Conservation (phyloP, 2,329 filamentous ascomycete genomes). For the Aureobasidium sp. region DNA sequence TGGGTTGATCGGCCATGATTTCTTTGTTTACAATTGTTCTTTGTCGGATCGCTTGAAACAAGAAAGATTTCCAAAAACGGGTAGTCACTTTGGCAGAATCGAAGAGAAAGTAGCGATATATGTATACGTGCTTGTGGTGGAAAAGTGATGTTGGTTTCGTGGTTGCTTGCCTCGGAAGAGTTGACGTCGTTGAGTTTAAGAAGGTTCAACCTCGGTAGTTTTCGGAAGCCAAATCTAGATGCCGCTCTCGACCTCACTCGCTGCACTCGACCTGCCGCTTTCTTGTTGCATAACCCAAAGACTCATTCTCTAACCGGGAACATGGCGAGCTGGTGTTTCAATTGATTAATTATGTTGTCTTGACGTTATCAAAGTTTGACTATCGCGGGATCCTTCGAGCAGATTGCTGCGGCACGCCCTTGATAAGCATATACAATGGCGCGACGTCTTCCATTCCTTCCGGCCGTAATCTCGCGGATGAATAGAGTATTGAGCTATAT, state of each 20-base stretch:
- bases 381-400: too few species aligned
- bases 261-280: not conserved
- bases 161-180: not conserved
- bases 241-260: not conserved
- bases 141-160: not conserved
- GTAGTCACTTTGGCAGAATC: not conserved
- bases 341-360: too few species aligned
- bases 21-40: slow-evolving; percentile 10
- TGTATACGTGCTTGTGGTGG: not conserved
- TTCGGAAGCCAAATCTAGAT: not conserved
- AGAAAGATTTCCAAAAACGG: not conserved
- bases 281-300: too few species aligned
- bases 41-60: not conserved
- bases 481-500: too few species aligned
- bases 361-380: too few species aligned
- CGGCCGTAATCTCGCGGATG: too few species aligned
- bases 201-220: slow-evolving; percentile 3
- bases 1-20: slow-evolving; percentile 12
- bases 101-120: not conserved
- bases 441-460: too few species aligned
- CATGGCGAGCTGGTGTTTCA: too few species aligned
- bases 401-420: too few species aligned
- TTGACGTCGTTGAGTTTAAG: slow-evolving; percentile 12
- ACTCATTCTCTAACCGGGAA: too few species aligned
- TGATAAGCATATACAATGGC: too few species aligned